These are phyloP conservation scores for Purpureocillium lavendulum DNA, from an alignment of 2,329 filamentous ascomycete genomes.

Conservation along the genomic window DNA sequence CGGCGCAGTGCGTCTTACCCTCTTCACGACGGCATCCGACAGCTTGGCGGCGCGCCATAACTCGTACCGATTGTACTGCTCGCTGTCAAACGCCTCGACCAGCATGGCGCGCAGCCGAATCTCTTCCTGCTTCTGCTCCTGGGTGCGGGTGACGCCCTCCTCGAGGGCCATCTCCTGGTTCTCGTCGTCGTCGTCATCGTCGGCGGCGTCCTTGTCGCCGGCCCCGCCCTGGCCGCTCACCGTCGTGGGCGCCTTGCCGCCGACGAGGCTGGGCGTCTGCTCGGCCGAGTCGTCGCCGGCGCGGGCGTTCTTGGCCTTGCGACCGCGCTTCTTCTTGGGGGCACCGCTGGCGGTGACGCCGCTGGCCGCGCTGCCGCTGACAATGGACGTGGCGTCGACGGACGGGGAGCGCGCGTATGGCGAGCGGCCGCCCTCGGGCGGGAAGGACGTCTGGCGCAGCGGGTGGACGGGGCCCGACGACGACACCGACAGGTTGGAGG, in stretches of 20 bases:
- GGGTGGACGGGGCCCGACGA: conserved; percentile 54
- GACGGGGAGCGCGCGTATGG: conserved; percentile 57
- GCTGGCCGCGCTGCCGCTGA: conserved; percentile 53
- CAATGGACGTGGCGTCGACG: conserved; percentile 49
- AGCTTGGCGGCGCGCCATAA: conserved; percentile 63
- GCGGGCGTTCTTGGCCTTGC: conserved; percentile 51
- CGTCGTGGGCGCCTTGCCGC: conserved; percentile 30
- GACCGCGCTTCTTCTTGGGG: conserved; percentile 51
- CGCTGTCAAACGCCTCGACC: conserved; percentile 54
- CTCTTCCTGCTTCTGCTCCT: conserved; percentile 60
- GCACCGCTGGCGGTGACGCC: conserved; percentile 29
- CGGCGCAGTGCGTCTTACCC: conserved; percentile 35
- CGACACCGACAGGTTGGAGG: conserved; percentile 51
- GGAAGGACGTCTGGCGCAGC: conserved; percentile 74
- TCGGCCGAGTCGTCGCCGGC: conserved; percentile 28
- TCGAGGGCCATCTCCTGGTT: conserved; percentile 47
- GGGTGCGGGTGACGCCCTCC: conserved; percentile 51
- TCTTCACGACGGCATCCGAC: conserved; percentile 59
- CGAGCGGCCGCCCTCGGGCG: conserved; percentile 48
- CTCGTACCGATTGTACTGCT: conserved; percentile 63
- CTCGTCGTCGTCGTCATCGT: conserved; percentile 51
- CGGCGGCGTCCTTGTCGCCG: conserved; percentile 28
- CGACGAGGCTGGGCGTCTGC: conserved; percentile 34
- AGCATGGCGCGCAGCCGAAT: conserved; percentile 50
- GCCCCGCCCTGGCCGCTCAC: conserved; percentile 35